A percentile compares a stretch with the other conserved stretches of the same genome.
Conservation (phyloP, 2,329 filamentous ascomycete genomes). For the Rugonectria rugulosa region DNA sequence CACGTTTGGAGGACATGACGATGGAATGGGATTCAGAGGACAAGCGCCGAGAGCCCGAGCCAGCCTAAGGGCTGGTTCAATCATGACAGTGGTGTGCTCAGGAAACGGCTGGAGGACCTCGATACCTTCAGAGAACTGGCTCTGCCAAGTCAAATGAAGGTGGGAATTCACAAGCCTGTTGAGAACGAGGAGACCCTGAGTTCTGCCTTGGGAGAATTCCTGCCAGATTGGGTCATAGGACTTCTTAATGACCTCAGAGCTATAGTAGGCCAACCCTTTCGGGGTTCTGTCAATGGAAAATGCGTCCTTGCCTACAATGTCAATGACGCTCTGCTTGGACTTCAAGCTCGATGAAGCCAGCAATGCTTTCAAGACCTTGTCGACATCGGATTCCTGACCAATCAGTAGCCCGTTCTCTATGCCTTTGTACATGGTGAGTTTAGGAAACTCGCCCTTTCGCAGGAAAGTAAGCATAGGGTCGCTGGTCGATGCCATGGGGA, state of each 20-base stretch:
- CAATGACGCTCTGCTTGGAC: constrained; percentile 67
- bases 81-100: constrained; percentile 75
- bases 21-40: constrained; percentile 73
- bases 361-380: constrained; percentile 67
- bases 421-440: constrained; percentile 76
- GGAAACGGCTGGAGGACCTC: constrained; percentile 82
- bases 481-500: constrained; percentile 83
- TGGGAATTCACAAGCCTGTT: constrained; percentile 83
- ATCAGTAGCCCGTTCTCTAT: constrained; percentile 77
- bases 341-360: constrained; percentile 62
- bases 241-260: constrained; percentile 64
- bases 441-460: constrained; percentile 76
- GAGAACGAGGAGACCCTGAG: constrained; percentile 70
- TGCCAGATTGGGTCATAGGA: constrained; percentile 74
- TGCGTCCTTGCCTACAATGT: constrained; percentile 63
- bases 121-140: constrained; percentile 77
- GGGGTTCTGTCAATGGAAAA: constrained; percentile 72
- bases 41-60: constrained; percentile 80
- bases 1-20: constrained; percentile 84
- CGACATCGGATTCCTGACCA: constrained; percentile 71
- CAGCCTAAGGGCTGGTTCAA: constrained; percentile 74
- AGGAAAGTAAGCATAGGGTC: constrained; percentile 77
- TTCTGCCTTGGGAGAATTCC: constrained; percentile 62
- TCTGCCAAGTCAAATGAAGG: constrained; percentile 86
- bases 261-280: constrained; percentile 80